Base-by-base conservation (phyloP, 768 basidiomycete genomes). In the Termitomyces titanicus region DNA sequence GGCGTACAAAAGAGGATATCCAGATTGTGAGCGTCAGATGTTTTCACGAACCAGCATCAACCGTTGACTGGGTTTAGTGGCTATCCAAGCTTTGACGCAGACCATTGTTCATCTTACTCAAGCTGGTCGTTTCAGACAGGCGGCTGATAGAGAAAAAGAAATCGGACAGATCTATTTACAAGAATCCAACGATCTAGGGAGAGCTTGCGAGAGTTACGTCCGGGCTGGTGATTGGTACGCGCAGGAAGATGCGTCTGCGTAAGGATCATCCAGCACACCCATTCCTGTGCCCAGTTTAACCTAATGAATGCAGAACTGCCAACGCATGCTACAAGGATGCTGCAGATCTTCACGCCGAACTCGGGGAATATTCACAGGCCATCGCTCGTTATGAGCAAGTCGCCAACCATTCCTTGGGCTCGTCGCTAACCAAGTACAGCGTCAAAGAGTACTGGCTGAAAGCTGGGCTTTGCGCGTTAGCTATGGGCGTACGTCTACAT, bases 381-480 rank as follows among this genome's bases (percentile, higher is more conserved):
- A 93, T 98, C 63, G 78, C 84, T 57, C 86, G 86, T 56, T 99
- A 96, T 63, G 91, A 94, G 65, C 84, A 88, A 65, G 95, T 98
- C 43, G 96, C 94, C 5, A 79, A 88, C 59, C 86, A 89, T 66
- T 91, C 89, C 9, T 78, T 98, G 40, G 73, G 72, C 0, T 92
- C 90, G 18, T 76, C 87, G 9, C 73, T 98, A 63, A 98, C 97
- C n/a, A 94, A 94, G 71, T 99, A 98, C 74, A 94, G 90, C 58
- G 97, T 98, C 63, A 98, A 98, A 74, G 97, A 98, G 62, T 96
- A 96, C 66, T 98, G 94, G 93, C 77, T 98, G 34, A 80, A 86
- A 63, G 81, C 94, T 3, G 84, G 84, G 33, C 75, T 99, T 20
- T 98, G 97, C 68, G 89, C 89, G 15, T 76, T 98, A 53, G 96